Evolutionary conservation across 108 stramenopile species (phyloP).

Genomic region (Cyclotella kingstonii): DNA sequence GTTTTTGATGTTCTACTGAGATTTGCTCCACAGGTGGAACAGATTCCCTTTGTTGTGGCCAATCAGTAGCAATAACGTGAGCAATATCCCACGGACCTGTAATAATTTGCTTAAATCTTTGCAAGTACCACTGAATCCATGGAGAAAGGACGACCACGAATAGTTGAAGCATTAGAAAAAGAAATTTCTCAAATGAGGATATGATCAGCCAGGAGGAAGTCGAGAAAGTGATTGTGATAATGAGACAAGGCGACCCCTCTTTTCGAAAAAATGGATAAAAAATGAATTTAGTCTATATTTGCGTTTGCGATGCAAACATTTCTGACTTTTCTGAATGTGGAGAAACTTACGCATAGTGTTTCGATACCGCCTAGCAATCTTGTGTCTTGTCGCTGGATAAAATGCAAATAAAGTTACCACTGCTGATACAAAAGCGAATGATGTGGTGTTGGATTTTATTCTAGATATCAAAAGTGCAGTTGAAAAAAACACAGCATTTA

Average conservation of each 20-base stretch:
- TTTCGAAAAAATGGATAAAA: background rate
- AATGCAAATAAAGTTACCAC: constrained; percentile 70
- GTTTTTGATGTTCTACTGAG: too few relatives aligned
- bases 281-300: background rate
- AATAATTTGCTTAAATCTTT: constrained; percentile 45
- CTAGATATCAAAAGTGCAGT: constrained; percentile 69
- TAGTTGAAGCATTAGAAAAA: constrained; percentile 27
- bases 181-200: constrained; percentile 29
- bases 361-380: constrained; percentile 32
- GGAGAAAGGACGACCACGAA: constrained; percentile 48
- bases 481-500: constrained; percentile 72
- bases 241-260: constrained; percentile 28
- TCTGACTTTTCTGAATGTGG: constrained; percentile 3
- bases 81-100: constrained; percentile 74
- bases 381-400: constrained; percentile 63
- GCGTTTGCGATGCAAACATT: background rate
- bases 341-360: constrained; percentile 26
- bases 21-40: too few relatives aligned
- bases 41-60: too few relatives aligned
- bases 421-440: constrained; percentile 51
- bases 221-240: constrained; percentile 14
- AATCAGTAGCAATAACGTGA: too few relatives aligned
- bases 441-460: constrained; percentile 43
- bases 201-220: constrained; percentile 23
- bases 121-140: constrained; percentile 43